Conservation (phyloP, 2,329 filamentous ascomycete genomes). For the Akanthomyces lecanii region DNA sequence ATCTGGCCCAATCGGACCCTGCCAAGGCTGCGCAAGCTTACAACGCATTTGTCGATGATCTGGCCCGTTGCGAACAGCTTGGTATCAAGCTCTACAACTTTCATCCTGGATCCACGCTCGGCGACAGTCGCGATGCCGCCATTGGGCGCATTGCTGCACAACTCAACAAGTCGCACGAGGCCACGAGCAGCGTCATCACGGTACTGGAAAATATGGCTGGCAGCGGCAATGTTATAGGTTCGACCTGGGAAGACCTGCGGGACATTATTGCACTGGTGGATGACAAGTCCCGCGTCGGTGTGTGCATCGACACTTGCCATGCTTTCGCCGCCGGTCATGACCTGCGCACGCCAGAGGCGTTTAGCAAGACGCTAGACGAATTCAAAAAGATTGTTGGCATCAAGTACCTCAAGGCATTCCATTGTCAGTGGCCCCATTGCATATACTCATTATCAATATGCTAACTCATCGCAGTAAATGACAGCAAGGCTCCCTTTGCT, state of each 20-base stretch:
- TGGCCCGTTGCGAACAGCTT: slow-evolving; percentile 77
- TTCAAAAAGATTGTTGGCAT: slow-evolving; percentile 77
- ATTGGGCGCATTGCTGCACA: slow-evolving; percentile 75
- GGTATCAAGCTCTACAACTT: slow-evolving; percentile 96
- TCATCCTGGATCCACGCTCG: slow-evolving; percentile 81
- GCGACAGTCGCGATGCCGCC: slow-evolving; percentile 62
- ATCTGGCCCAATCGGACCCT: slow-evolving; percentile 79
- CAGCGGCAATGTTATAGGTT: slow-evolving; percentile 80
- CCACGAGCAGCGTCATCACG: slow-evolving; percentile 71
- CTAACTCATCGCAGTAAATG: slow-evolving; percentile 62
- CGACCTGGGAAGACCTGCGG: slow-evolving; percentile 77
- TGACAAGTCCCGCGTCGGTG: slow-evolving; percentile 79
- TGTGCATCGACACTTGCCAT: slow-evolving; percentile 96
- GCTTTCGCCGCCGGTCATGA: slow-evolving; percentile 94
- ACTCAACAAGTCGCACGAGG: slow-evolving; percentile 76
- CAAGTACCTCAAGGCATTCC: slow-evolving; percentile 76
- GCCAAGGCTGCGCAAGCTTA: slow-evolving; percentile 84
- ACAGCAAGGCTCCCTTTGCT: slow-evolving; percentile 83
- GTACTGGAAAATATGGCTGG: slow-evolving; percentile 96
- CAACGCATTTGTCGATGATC: slow-evolving; percentile 78
- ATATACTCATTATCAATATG: not conserved
- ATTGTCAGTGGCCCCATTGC: slow-evolving; percentile 39
- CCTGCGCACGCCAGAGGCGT: slow-evolving; percentile 69
- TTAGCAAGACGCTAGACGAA: slow-evolving; percentile 65
- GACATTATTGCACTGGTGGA: slow-evolving; percentile 78